phyloP scores from a whole-genome alignment of 225 moss, liverwort and hornwort genomes.

The Antitrichia curtipendula region DNA sequence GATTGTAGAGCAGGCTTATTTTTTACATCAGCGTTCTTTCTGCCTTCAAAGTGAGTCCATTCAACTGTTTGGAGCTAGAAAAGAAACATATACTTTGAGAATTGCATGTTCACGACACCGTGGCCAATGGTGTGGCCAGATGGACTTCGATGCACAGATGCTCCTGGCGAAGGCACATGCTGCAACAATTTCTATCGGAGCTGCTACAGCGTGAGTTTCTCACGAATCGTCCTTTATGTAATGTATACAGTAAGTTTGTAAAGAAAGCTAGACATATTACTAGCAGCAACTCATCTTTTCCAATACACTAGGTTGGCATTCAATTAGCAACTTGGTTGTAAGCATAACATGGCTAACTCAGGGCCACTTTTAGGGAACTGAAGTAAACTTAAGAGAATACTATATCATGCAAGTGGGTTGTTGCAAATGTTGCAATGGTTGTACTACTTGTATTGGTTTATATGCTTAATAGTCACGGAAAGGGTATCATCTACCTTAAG shows the following conservation, averaged over 20 bases:
- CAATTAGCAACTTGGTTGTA: background rate
- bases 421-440: background rate
- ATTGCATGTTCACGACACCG: background rate
- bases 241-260: background rate
- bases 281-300: background rate
- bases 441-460: background rate
- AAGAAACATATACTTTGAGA: background rate
- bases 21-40: background rate
- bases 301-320: background rate
- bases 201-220: slow-evolving; percentile 81
- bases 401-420: background rate
- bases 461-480: background rate
- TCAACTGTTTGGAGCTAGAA: background rate
- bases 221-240: background rate
- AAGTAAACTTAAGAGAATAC: background rate
- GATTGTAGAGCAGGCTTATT: slow-evolving; percentile 2
- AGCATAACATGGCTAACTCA: background rate
- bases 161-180: slow-evolving; percentile 73
- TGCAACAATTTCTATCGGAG: slow-evolving; percentile 64
- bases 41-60: background rate
- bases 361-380: too few species aligned
- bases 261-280: background rate
- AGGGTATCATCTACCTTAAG: background rate
- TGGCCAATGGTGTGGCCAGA: slow-evolving; percentile 22
- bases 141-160: slow-evolving; percentile 50